phyloP scores from a whole-genome alignment of 2,329 filamentous ascomycete species.

The Microdochium trichocladiopsis region DNA sequence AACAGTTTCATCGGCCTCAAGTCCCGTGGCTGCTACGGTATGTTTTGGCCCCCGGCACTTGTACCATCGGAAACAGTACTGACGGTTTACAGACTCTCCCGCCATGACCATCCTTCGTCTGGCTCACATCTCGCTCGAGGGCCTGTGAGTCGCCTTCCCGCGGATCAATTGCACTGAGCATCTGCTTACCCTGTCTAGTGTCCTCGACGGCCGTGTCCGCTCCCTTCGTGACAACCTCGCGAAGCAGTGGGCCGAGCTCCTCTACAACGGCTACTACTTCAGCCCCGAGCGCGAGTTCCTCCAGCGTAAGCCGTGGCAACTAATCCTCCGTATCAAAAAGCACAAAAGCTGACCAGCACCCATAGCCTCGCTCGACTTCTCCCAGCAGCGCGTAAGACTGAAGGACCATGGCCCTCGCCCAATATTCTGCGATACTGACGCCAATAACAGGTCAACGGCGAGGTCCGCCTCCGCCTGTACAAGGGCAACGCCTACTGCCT shows the following conservation, averaged over 20 bases:
- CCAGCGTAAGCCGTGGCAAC: constrained; percentile 51
- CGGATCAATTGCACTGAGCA: background rate
- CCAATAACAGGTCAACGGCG: constrained; percentile 19
- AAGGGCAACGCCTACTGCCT: constrained; percentile 37
- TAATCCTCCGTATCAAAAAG: constrained; percentile 27
- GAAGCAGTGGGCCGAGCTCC: constrained; percentile 37
- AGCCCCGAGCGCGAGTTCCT: constrained; percentile 47
- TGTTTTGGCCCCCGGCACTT: background rate
- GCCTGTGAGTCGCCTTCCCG: constrained; percentile 19
- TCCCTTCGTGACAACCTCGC: constrained; percentile 50
- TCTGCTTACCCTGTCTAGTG: constrained; percentile 14
- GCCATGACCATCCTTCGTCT: constrained; percentile 20
- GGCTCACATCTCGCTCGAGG: constrained; percentile 44
- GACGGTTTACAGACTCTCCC: background rate
- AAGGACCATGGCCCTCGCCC: constrained; percentile 57
- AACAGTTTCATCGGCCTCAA: constrained; percentile 54
- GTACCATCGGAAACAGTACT: background rate
- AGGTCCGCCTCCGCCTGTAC: constrained; percentile 28
- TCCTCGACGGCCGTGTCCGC: constrained; percentile 51
- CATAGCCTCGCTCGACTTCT: constrained; percentile 44
- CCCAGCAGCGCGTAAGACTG: constrained; percentile 39
- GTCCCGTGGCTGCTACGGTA: constrained; percentile 69
- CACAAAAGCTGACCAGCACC: too few species aligned
- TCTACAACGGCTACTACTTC: constrained; percentile 44
- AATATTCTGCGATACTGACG: too few species aligned